phyloP scores from a whole-genome alignment of 1,139 yeast genomes.

The Geotrichum cucujoidarum region DNA sequence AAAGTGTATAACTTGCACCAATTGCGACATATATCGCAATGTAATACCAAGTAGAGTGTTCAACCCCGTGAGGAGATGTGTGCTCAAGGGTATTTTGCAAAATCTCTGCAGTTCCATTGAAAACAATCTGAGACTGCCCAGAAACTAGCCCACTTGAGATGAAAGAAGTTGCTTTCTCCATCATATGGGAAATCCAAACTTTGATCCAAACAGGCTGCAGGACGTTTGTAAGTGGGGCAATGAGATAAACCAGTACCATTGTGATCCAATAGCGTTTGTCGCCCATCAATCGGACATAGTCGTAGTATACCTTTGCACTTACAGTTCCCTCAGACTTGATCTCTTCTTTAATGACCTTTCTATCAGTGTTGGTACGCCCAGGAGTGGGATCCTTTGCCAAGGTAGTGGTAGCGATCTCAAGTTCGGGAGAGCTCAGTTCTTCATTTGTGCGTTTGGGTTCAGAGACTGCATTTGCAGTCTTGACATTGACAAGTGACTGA shows the following conservation, averaged over 20 bases:
- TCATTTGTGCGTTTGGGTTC: conserved; percentile 26
- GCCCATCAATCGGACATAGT: conserved; percentile 68
- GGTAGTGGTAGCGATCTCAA: conserved; percentile 16
- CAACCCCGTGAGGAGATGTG: no score
- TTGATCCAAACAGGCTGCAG: conserved; percentile 83
- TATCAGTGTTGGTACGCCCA: conserved; percentile 33
- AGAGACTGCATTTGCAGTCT: conserved; percentile 10
- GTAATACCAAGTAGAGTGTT: conserved; percentile 64
- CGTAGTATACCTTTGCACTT: conserved; percentile 59
- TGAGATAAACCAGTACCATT: conserved; percentile 45
- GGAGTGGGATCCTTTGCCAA: conserved; percentile 19
- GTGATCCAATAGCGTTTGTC: conserved; percentile 46
- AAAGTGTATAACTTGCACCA: conserved; percentile 60
- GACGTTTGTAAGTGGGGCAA: conserved; percentile 58
- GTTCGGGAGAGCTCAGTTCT: conserved; percentile 7
- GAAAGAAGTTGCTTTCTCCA: conserved; percentile 10
- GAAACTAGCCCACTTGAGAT: conserved; percentile 66
- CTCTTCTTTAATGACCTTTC: conserved; percentile 77
- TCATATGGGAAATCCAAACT: conserved; percentile 53
- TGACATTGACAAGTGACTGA: conserved; percentile 30
- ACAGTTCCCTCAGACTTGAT: conserved; percentile 81
- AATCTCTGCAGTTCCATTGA: background rate
- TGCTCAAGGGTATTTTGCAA: background rate
- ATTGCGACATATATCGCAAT: conserved; percentile 66
- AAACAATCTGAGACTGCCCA: conserved; percentile 52